Evolutionary conservation across 2,329 filamentous ascomycete species (phyloP), one percentile per base, ranked within the genome.

Genomic region (Cordyceps farinosa): DNA sequence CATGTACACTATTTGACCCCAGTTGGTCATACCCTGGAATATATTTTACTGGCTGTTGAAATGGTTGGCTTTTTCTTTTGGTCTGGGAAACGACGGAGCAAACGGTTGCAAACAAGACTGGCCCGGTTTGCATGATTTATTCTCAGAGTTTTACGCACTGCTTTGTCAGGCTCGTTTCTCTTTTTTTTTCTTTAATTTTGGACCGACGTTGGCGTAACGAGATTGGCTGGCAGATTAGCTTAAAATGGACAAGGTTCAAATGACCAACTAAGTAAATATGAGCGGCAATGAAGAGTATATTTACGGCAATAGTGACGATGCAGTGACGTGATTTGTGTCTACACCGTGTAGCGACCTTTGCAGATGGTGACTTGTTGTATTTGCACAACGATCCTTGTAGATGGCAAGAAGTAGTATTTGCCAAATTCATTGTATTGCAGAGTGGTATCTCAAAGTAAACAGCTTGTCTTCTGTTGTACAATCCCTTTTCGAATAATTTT

Each of bases 1-100:
- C 53, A 63, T 63, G 61, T 63, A 63, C 44, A 63, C 61, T 63
- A 56, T 51, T 42, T 40, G 52, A 42, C 51, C 42, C 22, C 15
- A 29, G 34, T 56, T 17, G 52, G 45, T 22, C 52, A 50, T n/a
- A 34, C 10, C 22, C 51, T 27, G 58, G 44, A 55, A n/a, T 56
- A 48, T 47, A 55, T 32, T 29, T 56, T 62, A 45, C 38, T 48
- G 13, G n/a, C 30, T 47, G 42, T 54, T 57, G 56, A n/a, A 57
- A 50, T 11, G 47, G 47, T 32, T 42, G 22, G 38, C 4, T 42
- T 56, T 9, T 6, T 11, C 4, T 42, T 56, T 9, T 6, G 11
- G 44, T 22, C 6, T 56, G 54, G 34, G 8, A 40, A 36, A 5
- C 29, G 27, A 17, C 22, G 32, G 29, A 45, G 32, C 32, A 13